Conservation (phyloP, 257 asterid genomes). For the Phtheirospermum japonicum region DNA sequence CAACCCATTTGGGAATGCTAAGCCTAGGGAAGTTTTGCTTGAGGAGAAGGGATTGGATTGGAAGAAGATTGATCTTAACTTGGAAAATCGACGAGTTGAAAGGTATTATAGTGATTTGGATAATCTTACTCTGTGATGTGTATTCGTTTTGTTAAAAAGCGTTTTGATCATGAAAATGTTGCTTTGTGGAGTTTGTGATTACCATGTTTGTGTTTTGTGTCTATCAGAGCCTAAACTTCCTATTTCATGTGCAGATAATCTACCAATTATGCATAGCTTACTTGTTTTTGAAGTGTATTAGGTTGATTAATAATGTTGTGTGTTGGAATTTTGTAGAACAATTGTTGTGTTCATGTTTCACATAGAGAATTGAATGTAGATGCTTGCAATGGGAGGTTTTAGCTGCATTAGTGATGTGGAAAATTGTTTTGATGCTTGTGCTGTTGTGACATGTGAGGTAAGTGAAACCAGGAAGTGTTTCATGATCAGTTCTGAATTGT, state of each 20-base stretch:
- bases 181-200: slow-evolving; percentile 7
- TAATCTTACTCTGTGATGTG: slow-evolving; percentile 4
- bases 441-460: neutral
- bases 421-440: slow-evolving; percentile 10
- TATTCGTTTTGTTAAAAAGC: neutral
- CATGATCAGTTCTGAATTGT: slow-evolving; percentile 6
- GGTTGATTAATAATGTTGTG: neutral
- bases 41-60: slow-evolving; percentile 92
- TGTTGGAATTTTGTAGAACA: neutral
- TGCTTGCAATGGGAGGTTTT: neutral
- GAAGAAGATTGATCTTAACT: slow-evolving; percentile 86
- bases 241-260: neutral
- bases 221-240: neutral
- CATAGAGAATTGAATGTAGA: slow-evolving; percentile 1
- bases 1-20: slow-evolving; percentile 95
- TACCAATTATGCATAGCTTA: neutral
- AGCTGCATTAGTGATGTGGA: neutral
- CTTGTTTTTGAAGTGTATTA: slow-evolving; percentile 11
- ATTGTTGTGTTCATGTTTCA: slow-evolving; percentile 5
- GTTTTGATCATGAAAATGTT: neutral
- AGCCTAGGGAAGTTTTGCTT: slow-evolving; percentile 95
- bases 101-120: slow-evolving; percentile 43
- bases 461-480: neutral
- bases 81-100: slow-evolving; percentile 73
- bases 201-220: neutral